A percentile compares a stretch with the other conserved stretches of the same genome.
Evolutionary conservation across 495 filamentous ascomycete species (phyloP).

Genomic region (Podospora australis): DNA sequence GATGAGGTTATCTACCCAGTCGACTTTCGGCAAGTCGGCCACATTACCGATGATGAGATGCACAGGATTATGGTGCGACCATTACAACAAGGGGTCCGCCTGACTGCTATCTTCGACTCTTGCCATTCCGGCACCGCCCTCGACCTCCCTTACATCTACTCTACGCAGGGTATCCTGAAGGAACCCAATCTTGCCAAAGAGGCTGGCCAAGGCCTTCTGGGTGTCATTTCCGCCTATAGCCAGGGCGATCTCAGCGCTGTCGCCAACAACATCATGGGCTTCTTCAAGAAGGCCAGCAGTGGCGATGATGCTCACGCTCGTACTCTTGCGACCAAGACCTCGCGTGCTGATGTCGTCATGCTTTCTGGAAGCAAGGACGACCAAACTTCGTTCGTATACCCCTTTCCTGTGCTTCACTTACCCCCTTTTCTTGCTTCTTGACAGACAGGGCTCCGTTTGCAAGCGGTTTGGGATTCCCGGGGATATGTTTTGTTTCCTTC

Average conservation of each 20-base stretch:
- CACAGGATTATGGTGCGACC: conserved; percentile 91
- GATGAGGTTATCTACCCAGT: conserved; percentile 98
- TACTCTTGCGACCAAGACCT: conserved; percentile 83
- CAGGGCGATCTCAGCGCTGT: conserved; percentile 84
- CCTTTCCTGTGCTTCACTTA: conserved; percentile 22
- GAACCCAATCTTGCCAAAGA: conserved; percentile 98
- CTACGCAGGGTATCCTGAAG: conserved; percentile 90
- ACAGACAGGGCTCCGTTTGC: too few relatives aligned
- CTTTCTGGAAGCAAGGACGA: conserved; percentile 94
- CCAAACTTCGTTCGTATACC: conserved; percentile 77
- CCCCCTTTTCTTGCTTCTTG: neutral
- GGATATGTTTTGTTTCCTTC: neutral
- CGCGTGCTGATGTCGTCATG: conserved; percentile 93
- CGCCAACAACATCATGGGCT: conserved; percentile 70
- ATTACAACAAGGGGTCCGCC: conserved; percentile 73
- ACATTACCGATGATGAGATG: conserved; percentile 98
- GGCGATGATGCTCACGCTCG: conserved; percentile 77
- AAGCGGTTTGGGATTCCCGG: too few relatives aligned
- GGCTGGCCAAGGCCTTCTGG: conserved; percentile 85
- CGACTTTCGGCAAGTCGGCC: conserved; percentile 82
- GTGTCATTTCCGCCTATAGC: conserved; percentile 83
- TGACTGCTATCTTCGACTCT: conserved; percentile 99
- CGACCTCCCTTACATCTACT: conserved; percentile 96
- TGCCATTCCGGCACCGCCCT: conserved; percentile 96
- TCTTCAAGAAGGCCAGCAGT: conserved; percentile 87